These are phyloP conservation scores for Candida glucosophila DNA, from an alignment of 1,139 yeast genomes.

Conservation along the genomic window DNA sequence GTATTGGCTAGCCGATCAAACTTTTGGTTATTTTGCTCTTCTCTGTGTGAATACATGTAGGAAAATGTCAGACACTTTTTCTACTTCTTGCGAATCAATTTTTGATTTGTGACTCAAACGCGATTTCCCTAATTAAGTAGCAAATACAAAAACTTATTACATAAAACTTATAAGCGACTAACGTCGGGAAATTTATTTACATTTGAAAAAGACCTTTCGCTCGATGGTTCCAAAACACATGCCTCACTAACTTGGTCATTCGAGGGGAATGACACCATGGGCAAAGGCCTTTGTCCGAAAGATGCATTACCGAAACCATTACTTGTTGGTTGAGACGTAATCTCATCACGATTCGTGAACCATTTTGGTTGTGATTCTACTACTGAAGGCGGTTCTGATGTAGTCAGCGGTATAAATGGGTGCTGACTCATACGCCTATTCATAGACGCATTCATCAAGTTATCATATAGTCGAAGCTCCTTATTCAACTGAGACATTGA, in stretches of 20 bases:
- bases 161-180: constrained; percentile 12
- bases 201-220: constrained; percentile 15
- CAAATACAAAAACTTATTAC: constrained; percentile 1
- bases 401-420: constrained; percentile 8
- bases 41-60: constrained; percentile 36
- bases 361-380: constrained; percentile 3
- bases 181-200: constrained; percentile 23
- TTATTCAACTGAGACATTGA: constrained; percentile 59
- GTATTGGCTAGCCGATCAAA: constrained; percentile 40
- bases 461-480: constrained; percentile 65
- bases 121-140: too few relatives aligned
- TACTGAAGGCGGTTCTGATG: constrained; percentile 1
- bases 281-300: background rate
- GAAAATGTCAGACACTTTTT: constrained; percentile 16
- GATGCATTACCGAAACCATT: constrained; percentile 28
- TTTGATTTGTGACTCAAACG: background rate
- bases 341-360: constrained; percentile 2
- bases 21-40: constrained; percentile 35
- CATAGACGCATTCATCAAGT: constrained; percentile 49
- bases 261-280: constrained; percentile 1
- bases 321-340: constrained; percentile 27
- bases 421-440: constrained; percentile 13
- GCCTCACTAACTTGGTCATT: constrained; percentile 3
- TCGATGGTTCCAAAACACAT: constrained; percentile 5
- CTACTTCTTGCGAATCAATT: constrained; percentile 1